phyloP scores from a whole-genome alignment of 2,329 filamentous ascomycete genomes.

The Aureobasidium sp. region DNA sequence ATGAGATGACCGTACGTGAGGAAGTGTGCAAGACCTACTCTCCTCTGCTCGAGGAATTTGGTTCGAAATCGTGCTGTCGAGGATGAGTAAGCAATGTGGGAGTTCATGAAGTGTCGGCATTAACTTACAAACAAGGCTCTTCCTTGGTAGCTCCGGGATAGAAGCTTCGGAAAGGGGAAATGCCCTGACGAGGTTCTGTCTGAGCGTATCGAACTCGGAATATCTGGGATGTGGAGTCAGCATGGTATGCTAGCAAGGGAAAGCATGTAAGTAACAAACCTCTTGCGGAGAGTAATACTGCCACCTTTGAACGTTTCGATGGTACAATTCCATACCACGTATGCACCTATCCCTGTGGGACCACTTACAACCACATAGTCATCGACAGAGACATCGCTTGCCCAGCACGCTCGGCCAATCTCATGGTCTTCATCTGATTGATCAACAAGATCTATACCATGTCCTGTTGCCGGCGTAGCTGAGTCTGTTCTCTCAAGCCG shows the following conservation, averaged over 20 bases:
- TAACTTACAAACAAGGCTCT: constrained; percentile 72
- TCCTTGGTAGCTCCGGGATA: constrained; percentile 85
- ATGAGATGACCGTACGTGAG: constrained; percentile 60
- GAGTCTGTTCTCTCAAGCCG: constrained; percentile 33
- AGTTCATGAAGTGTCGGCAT: background rate
- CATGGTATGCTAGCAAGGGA: background rate
- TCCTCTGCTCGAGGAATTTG: constrained; percentile 76
- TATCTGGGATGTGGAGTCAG: constrained; percentile 47
- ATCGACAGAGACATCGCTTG: constrained; percentile 53
- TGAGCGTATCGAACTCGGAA: constrained; percentile 85
- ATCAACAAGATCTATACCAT: constrained; percentile 55
- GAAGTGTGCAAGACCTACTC: constrained; percentile 81
- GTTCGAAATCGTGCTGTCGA: constrained; percentile 60
- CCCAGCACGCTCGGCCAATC: constrained; percentile 54
- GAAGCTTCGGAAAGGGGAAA: constrained; percentile 79
- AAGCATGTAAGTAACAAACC: constrained; percentile 31
- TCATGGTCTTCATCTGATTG: constrained; percentile 54
- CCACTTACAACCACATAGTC: constrained; percentile 57
- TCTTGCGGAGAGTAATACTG: constrained; percentile 38
- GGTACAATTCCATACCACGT: constrained; percentile 88
- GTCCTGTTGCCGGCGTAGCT: constrained; percentile 19
- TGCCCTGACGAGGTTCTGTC: constrained; percentile 63
- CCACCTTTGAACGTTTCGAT: constrained; percentile 72
- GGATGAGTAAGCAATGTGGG: background rate
- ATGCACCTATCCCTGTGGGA: constrained; percentile 63